A percentile compares a stretch with the other conserved stretches of the same genome.
Conservation (phyloP, 2,329 filamentous ascomycete genomes). For the Sporothrix globosa region DNA sequence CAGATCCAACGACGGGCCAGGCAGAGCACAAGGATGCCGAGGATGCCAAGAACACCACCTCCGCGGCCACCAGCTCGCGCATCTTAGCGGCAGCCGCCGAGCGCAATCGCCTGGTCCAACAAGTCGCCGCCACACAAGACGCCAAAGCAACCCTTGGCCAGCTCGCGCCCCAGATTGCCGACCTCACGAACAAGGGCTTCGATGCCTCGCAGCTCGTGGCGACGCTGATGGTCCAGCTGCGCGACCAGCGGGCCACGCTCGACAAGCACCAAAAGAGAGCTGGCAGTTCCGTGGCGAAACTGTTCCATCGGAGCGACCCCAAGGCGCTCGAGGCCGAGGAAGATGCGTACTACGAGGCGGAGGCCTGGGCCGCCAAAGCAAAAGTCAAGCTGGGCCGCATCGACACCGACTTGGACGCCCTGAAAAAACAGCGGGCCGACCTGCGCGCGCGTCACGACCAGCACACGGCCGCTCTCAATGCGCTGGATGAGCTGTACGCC, state of each 20-base stretch:
- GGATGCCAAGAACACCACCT: background rate
- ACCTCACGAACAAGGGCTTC: conserved; percentile 21
- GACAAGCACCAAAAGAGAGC: conserved; percentile 22
- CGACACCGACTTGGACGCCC: background rate
- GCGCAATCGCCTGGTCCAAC: conserved; percentile 9
- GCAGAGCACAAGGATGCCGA: background rate
- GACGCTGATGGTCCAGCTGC: background rate
- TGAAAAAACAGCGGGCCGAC: background rate
- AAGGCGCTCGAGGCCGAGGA: background rate
- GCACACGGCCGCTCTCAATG: conserved; percentile 1
- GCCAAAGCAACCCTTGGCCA: conserved; percentile 12
- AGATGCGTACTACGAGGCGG: background rate
- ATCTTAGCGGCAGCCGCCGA: conserved; percentile 16
- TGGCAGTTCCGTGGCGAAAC: background rate
- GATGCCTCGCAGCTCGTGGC: conserved; percentile 15
- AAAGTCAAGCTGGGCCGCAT: conserved; percentile 7
- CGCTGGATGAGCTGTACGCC: background rate
- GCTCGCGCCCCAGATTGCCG: conserved; percentile 7
- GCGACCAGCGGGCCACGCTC: conserved; percentile 6
- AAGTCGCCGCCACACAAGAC: conserved; percentile 25
- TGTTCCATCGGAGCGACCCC: conserved; percentile 2
- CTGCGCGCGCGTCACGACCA: background rate
- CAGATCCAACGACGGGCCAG: background rate
- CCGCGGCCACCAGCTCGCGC: background rate
- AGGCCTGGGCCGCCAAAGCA: conserved; percentile 7